Base-by-base conservation (phyloP, 352 stramenopile species). In the Globisporangium rhizosaccharum region DNA sequence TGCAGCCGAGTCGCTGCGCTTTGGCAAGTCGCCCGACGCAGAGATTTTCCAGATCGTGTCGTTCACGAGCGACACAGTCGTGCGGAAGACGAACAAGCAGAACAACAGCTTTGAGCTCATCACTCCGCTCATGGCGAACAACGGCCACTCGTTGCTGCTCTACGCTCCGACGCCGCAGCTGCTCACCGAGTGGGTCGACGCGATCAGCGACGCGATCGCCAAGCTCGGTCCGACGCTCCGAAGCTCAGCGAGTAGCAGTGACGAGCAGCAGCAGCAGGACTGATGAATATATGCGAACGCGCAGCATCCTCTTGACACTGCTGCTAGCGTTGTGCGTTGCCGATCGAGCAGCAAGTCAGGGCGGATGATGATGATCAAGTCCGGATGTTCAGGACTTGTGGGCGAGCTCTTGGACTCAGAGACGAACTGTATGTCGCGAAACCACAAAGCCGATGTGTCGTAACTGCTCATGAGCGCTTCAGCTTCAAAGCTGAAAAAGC, bases 31-130 rank as follows among this genome's bases (percentile, higher is more conserved):
- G 18, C 67, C 82, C 7, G 67, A 82, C 18, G 71, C 76, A 18
- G 79, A 89, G 63, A 72, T 88, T 33, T 89, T 87, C 52, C 80
- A 88, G 63, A 88, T 88, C 49, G 74, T 89, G n/a, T 79, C 74
- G 26, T 71, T 90, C 57, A 85, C 79, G 14, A 65, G 66, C 28
- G 72, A 82, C 25, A 92, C 82, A 2, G 53, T 82, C 4, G 79
- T 92, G 47, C 74, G 77, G 28, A 87, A 85, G 68, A 85, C 77
- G 11, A 65, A 71, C 15, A 92, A 89, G 67, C 70, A 85, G 48
- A 87, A 88, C 73, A 88, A 86, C 61, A 87, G 73, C 61, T 87
- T 92, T 53, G 82, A 92, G 70, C 56, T 90, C 50, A 71, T 92
- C 64, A 92, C 79, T 39, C 77, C 77, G 47, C 56, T 76, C 10